A percentile compares a stretch with the other conserved stretches of the same genome.
phyloP scores from a whole-genome alignment of 1,284 basidiomycete species.

The Ustilago vetiveriae region DNA sequence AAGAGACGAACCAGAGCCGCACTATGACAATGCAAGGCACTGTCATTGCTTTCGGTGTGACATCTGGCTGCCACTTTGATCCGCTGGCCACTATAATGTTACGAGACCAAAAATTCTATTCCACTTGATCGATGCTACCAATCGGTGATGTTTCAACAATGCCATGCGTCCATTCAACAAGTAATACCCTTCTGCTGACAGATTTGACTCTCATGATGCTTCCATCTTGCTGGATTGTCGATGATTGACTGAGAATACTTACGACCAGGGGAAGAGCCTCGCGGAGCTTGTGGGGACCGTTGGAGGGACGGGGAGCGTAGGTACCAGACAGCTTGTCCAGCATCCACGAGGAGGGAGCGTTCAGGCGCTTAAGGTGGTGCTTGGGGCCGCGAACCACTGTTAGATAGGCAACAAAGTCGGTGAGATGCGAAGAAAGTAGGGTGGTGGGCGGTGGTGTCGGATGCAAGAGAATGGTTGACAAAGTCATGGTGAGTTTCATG shows the following conservation, averaged over 20 bases:
- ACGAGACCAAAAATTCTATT: too few relatives aligned
- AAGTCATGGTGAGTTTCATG: constrained; percentile 23
- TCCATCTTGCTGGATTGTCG: neutral
- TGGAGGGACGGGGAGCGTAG: constrained; percentile 94
- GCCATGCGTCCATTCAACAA: too few relatives aligned
- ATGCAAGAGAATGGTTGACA: constrained; percentile 9
- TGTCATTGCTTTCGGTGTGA: too few relatives aligned
- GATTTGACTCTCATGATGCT: too few relatives aligned
- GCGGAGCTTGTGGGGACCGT: constrained; percentile 98
- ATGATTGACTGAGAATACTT: constrained; percentile 44
- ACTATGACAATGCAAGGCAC: too few relatives aligned
- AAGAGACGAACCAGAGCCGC: too few relatives aligned
- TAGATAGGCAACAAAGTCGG: constrained; percentile 1
- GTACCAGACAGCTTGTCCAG: constrained; percentile 98
- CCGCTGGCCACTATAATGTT: too few relatives aligned
- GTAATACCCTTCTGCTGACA: too few relatives aligned
- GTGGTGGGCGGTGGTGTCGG: constrained; percentile 2
- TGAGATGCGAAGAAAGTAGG: constrained; percentile 2
- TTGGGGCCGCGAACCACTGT: constrained; percentile 81
- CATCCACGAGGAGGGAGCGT: constrained; percentile 99
- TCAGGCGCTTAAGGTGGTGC: constrained; percentile 98
- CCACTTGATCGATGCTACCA: too few relatives aligned
- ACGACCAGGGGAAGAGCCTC: constrained; percentile 79
- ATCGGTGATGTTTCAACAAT: too few relatives aligned
- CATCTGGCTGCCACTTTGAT: too few relatives aligned